Base-by-base conservation (phyloP, 176 grass and related monocot species). In the Themeda triandra region DNA sequence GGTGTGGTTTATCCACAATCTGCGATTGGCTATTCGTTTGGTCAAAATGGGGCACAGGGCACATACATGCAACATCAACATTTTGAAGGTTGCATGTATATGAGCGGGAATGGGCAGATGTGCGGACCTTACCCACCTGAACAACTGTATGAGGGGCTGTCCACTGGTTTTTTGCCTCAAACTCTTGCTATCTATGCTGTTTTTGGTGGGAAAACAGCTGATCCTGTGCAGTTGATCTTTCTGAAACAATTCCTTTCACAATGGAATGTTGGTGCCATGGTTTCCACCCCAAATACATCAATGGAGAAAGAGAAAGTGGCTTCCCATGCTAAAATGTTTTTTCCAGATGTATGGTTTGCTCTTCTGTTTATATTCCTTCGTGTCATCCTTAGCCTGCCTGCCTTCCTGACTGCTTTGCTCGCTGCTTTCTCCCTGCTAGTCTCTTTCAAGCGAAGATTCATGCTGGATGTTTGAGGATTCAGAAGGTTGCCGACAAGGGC, bases 391-490 rank as follows among this genome's bases (percentile, higher is more conserved):
- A 8, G 5, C 30, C 51, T 70, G 31, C 82, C 32, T 73, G 19
- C 56, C 63, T 74, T 81, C 59, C 75, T 78, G 11, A 73, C 31
- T 84, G 73, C 4, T 36, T 70, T 76, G 49, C 18, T 83, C 84
- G 78, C 21, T 83, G 10, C 45, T 84, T 83, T 68, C 45, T 83
- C 66, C 56, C 75, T 74, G 21, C 54, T 48, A 98, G 89, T 44
- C 75, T 84, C 80, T 93, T 29, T 92, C 85, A 51, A 86, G 80
- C 39, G 87, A 95, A 49, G 96, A 98, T 33, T 66, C 87, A 54
- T 98, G 96, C 69, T 98, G 96, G 96, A 95, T 95, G 87, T 98
- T 95, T 70, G 96, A 98, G 91, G 96, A 98, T 83, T 64, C 81
- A 21, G 89, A 89, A 65, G 96, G 93, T 11, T 79, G 32, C 72